Percentiles rank a stretch among this genome's conserved stretches.
These are phyloP conservation scores for Ananas comosus DNA, from an alignment of 176 grass and related monocot species.

Conservation along the genomic window DNA sequence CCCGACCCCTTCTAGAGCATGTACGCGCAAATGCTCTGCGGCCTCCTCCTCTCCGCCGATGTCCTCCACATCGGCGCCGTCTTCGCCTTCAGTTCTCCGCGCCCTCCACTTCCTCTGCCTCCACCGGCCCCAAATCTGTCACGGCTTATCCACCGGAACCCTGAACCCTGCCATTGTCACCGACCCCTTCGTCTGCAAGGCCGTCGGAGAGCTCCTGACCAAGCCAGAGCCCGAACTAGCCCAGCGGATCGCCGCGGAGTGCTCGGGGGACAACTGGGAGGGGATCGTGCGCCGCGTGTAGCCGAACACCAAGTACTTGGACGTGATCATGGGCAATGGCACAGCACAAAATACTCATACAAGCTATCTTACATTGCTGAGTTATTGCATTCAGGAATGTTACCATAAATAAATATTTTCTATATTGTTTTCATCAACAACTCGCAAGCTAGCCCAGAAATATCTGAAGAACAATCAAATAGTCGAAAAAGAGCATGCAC, in stretches of 20 bases:
- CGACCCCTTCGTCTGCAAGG: slow-evolving; percentile 45
- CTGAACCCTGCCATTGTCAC: slow-evolving; percentile 30
- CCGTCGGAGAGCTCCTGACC: slow-evolving; percentile 42
- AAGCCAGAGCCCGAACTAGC: slow-evolving; percentile 38
- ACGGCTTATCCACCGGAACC: slow-evolving; percentile 49
- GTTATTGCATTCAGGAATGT: too few relatives aligned
- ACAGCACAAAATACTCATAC: too few relatives aligned
- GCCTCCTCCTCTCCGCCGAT: slow-evolving; percentile 50
- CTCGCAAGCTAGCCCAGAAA: too few relatives aligned
- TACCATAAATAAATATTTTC: too few relatives aligned
- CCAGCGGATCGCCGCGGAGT: slow-evolving; percentile 42
- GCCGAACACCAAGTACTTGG: slow-evolving; percentile 95
- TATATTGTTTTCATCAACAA: too few relatives aligned
- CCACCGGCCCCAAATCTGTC: slow-evolving; percentile 60
- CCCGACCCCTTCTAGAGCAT: slow-evolving; percentile 88
- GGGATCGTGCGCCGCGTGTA: too few relatives aligned
- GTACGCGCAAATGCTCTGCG: slow-evolving; percentile 92
- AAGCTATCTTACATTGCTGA: too few relatives aligned
- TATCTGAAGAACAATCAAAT: too few relatives aligned
- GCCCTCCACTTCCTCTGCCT: slow-evolving; percentile 83
- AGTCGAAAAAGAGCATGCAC: too few relatives aligned
- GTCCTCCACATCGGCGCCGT: slow-evolving; percentile 93
- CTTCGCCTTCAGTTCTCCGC: slow-evolving; percentile 90
- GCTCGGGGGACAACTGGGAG: slow-evolving; percentile 43
- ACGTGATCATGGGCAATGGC: slow-evolving; percentile 98